Conservation (phyloP, 148 eudicot species). For the Silene latifolia region DNA sequence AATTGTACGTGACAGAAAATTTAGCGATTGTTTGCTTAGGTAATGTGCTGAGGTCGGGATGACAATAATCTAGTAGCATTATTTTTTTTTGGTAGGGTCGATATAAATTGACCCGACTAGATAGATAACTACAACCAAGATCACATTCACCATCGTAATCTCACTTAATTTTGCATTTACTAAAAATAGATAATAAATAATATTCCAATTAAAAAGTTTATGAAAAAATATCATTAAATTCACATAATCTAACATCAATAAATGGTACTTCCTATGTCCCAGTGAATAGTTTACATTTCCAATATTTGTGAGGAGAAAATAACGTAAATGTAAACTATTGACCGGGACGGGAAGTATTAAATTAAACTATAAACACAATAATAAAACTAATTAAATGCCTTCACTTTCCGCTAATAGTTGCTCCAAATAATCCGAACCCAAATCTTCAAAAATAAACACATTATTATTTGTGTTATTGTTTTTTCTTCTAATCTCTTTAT, state of each 20-base stretch:
- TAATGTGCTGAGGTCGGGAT: background rate
- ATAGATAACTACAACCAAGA: background rate
- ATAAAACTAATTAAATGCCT: background rate
- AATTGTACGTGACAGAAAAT: too few relatives aligned
- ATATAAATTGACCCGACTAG: background rate
- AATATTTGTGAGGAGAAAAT: too few relatives aligned
- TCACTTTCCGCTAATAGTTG: constrained; percentile 41
- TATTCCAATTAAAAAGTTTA: background rate
- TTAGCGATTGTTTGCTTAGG: background rate
- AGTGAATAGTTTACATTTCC: too few relatives aligned
- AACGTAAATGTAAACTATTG: too few relatives aligned
- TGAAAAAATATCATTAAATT: background rate
- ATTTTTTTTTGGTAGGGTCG: background rate
- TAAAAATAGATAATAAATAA: background rate
- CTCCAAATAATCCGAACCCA: constrained; percentile 70
- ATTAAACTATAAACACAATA: background rate
- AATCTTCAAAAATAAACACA: constrained; percentile 70
- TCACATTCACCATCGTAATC: background rate
- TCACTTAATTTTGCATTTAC: too few relatives aligned
- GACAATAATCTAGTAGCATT: background rate
- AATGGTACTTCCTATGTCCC: too few relatives aligned
- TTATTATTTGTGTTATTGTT: too few relatives aligned
- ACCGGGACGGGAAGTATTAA: too few relatives aligned
- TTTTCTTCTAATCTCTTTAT: background rate
- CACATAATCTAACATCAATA: background rate